phyloP scores from a whole-genome alignment of 2,329 filamentous ascomycete genomes.

The Pseudocercospora cruenta region DNA sequence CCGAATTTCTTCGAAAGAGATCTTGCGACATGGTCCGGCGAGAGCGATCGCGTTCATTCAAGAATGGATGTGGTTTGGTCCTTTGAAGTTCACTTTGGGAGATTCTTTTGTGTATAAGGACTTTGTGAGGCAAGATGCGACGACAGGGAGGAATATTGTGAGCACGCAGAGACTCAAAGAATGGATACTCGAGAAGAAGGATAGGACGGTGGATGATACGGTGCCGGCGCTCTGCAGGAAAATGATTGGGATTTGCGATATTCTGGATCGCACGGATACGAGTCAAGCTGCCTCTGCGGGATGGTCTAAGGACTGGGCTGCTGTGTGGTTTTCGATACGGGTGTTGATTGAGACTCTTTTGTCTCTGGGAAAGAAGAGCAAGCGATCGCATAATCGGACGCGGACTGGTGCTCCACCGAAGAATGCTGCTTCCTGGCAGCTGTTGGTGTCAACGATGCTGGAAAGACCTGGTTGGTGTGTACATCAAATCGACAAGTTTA shows the following conservation, averaged over 20 bases:
- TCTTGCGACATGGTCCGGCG: not conserved
- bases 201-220: not conserved
- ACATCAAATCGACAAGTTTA: not conserved
- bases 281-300: not conserved
- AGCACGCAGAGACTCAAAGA: not conserved
- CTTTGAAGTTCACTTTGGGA: not conserved
- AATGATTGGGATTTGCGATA: slow-evolving; percentile 2
- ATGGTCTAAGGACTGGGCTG: not conserved
- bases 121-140: not conserved
- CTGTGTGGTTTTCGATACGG: not conserved
- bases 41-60: not conserved
- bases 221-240: not conserved
- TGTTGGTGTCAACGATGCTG: not conserved
- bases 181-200: not conserved
- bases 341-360: not conserved
- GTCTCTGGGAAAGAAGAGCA: not conserved
- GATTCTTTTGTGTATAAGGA: not conserved
- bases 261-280: not conserved
- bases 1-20: not conserved
- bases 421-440: not conserved
- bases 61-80: slow-evolving; percentile 4
- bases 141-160: not conserved
- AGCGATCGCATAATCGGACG: not conserved
- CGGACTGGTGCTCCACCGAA: not conserved
- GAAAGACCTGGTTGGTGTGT: not conserved